Evolutionary conservation across 1,139 yeast species (phyloP).

Genomic region (Torulaspora globosa): DNA sequence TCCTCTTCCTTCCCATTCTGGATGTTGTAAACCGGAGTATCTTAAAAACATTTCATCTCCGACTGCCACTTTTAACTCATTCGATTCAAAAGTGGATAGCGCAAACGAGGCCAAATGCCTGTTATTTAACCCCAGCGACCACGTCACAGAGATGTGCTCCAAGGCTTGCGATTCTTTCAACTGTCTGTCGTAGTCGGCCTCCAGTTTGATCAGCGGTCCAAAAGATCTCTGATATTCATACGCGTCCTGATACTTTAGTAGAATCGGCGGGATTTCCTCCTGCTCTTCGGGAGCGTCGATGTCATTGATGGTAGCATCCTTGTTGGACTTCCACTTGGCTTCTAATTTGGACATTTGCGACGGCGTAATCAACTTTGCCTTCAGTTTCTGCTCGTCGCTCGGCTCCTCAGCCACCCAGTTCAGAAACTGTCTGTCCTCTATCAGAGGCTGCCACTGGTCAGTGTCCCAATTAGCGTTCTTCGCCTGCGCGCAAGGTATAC

Average conservation of each 20-base stretch:
- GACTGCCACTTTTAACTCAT: slow-evolving; percentile 69
- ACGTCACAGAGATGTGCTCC: slow-evolving; percentile 66
- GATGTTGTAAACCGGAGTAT: slow-evolving; percentile 49
- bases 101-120: slow-evolving; percentile 67
- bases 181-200: slow-evolving; percentile 73
- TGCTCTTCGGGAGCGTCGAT: slow-evolving; percentile 50
- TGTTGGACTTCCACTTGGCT: slow-evolving; percentile 72
- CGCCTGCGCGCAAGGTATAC: slow-evolving; percentile 83
- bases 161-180: slow-evolving; percentile 76
- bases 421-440: slow-evolving; percentile 72
- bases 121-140: slow-evolving; percentile 69
- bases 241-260: slow-evolving; percentile 77
- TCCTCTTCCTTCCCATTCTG: slow-evolving; percentile 69
- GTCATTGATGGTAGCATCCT: slow-evolving; percentile 64
- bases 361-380: slow-evolving; percentile 53
- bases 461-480: slow-evolving; percentile 83
- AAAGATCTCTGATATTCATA: slow-evolving; percentile 81
- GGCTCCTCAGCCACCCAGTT: slow-evolving; percentile 80
- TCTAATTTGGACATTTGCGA: slow-evolving; percentile 72
- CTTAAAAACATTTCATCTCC: slow-evolving; percentile 78
- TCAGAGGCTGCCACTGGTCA: slow-evolving; percentile 80
- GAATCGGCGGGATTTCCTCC: slow-evolving; percentile 63
- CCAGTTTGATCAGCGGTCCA: slow-evolving; percentile 78
- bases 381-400: slow-evolving; percentile 55
- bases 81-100: slow-evolving; percentile 61